Evolutionary conservation across 106 monocot genomes (phyloP).

Genomic region (Dendrobium chrysotoxum): DNA sequence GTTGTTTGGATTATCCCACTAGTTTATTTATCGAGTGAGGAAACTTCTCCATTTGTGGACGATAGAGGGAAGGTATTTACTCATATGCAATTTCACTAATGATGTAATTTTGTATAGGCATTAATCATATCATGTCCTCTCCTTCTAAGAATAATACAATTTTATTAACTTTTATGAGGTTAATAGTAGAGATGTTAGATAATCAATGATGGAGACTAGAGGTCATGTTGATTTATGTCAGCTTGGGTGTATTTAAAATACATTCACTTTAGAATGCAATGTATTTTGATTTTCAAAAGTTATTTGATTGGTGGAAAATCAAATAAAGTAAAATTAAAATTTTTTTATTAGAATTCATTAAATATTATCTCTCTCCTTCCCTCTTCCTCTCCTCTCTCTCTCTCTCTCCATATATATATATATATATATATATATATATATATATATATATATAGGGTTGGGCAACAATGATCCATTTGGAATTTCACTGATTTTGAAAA

Average conservation of each 20-base stretch:
- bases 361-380: no score
- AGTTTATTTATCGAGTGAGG: conserved; percentile 32
- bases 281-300: not conserved
- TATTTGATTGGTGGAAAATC: not conserved
- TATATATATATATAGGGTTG: no score
- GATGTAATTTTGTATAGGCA: not conserved
- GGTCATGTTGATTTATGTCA: not conserved
- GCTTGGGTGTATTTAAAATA: not conserved
- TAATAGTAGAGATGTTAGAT: not conserved
- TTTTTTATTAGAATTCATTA: no score
- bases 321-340: no score
- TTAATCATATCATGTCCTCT: not conserved
- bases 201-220: not conserved
- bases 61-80: conserved; percentile 47
- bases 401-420: no score
- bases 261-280: not conserved
- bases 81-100: not conserved
- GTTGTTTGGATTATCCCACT: conserved; percentile 69
- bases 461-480: no score
- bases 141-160: not conserved
- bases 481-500: no score
- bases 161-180: not conserved
- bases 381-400: no score
- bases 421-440: no score
- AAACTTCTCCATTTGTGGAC: conserved; percentile 50